Conservation (phyloP, 192 early-diverging fungal genomes). For the Dispira simplex region DNA sequence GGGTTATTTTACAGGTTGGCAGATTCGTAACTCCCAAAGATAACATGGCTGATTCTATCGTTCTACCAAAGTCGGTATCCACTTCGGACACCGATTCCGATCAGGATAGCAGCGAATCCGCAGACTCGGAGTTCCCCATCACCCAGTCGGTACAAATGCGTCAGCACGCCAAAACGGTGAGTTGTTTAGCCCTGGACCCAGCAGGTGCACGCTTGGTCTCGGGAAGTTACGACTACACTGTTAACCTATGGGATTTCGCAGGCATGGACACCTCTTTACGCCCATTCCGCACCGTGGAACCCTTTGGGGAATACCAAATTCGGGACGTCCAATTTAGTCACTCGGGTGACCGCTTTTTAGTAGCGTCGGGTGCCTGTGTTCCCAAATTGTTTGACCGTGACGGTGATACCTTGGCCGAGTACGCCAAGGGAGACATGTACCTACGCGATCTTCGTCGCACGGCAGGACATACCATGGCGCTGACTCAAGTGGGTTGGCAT, state of each 20-base stretch:
- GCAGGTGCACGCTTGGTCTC: conserved; percentile 59
- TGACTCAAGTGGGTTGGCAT: conserved; percentile 72
- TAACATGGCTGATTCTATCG: no score
- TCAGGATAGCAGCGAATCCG: no score
- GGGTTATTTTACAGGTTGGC: no score
- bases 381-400: conserved; percentile 66
- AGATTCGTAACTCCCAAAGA: no score
- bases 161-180: no score
- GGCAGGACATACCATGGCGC: conserved; percentile 64
- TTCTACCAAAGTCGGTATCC: no score
- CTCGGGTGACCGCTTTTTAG: conserved; percentile 60
- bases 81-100: no score
- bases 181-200: conserved; percentile 55
- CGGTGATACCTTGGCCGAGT: conserved; percentile 58
- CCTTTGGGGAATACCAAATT: conserved; percentile 67
- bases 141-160: not conserved
- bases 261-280: conserved; percentile 63
- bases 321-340: conserved; percentile 62
- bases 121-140: not conserved
- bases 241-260: conserved; percentile 90
- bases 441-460: conserved; percentile 75
- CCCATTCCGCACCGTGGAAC: conserved; percentile 67
- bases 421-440: conserved; percentile 85
- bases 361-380: conserved; percentile 56
- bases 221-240: conserved; percentile 63